A percentile compares a stretch with the other conserved stretches of the same genome.
Evolutionary conservation across 805 yeast species (phyloP).

Genomic region (Metschnikowia reukaufii): DNA sequence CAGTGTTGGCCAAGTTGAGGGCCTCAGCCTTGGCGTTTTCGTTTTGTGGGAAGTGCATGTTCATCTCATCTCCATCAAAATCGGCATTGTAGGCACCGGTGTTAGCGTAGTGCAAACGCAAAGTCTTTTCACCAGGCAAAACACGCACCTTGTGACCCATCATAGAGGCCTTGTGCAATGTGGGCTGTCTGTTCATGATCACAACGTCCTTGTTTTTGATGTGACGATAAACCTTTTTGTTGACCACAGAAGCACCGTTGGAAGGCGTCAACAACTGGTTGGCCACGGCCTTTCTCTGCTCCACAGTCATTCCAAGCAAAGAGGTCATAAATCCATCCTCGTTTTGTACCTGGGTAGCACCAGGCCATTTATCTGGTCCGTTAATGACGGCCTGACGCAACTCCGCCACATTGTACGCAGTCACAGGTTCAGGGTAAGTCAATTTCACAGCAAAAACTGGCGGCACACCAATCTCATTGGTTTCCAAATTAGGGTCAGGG

Average conservation of each 20-base stretch:
- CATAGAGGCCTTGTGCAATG: slow-evolving; percentile 98
- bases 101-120: slow-evolving; percentile 96
- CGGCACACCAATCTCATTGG: slow-evolving; percentile 97
- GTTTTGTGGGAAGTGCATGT: slow-evolving; percentile 98
- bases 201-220: slow-evolving; percentile 94
- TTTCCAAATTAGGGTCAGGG: slow-evolving; percentile 97
- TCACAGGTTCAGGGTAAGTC: slow-evolving; percentile 98
- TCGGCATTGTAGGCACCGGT: slow-evolving; percentile 99
- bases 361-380: slow-evolving; percentile 99
- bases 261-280: slow-evolving; percentile 91
- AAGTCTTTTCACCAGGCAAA: slow-evolving; percentile 94
- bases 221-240: slow-evolving; percentile 93
- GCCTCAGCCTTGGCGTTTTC: slow-evolving; percentile 98
- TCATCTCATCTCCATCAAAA: slow-evolving; percentile 99
- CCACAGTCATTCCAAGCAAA: slow-evolving; percentile 82
- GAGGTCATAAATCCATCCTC: slow-evolving; percentile 89
- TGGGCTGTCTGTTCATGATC: slow-evolving; percentile 98
- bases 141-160: slow-evolving; percentile 99
- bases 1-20: slow-evolving; percentile 90
- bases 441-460: slow-evolving; percentile 95
- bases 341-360: slow-evolving; percentile 93
- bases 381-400: slow-evolving; percentile 92
- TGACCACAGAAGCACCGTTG: slow-evolving; percentile 58
- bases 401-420: slow-evolving; percentile 85
- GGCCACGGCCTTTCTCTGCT: slow-evolving; percentile 93